These are phyloP conservation scores for Marsdenia floribunda DNA, from an alignment of 257 asterid species.

Conservation along the genomic window DNA sequence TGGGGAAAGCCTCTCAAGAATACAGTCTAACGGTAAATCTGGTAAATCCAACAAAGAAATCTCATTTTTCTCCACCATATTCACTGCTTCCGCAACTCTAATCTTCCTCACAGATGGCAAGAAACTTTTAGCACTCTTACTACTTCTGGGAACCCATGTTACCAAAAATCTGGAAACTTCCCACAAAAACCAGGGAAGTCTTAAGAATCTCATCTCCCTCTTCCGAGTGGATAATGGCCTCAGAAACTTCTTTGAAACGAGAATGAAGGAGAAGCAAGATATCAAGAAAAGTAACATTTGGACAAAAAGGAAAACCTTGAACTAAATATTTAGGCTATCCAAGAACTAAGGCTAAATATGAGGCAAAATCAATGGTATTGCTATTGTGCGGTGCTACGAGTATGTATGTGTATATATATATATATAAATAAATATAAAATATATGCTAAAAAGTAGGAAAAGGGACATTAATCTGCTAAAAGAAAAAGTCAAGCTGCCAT, in stretches of 20 bases:
- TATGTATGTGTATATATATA: background rate
- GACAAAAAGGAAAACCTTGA: background rate
- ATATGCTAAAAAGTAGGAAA: background rate
- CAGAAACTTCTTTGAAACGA: constrained; percentile 42
- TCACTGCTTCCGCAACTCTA: constrained; percentile 18
- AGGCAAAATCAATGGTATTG: constrained; percentile 1
- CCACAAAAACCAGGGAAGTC: constrained; percentile 25
- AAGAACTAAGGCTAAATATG: background rate
- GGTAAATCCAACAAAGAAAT: no score
- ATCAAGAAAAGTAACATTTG: constrained; percentile 57
- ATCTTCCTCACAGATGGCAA: constrained; percentile 14
- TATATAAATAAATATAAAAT: background rate
- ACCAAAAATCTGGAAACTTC: constrained; percentile 17
- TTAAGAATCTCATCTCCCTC: constrained; percentile 13
- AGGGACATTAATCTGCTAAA: background rate
- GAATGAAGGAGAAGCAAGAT: constrained; percentile 55
- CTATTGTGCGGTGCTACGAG: background rate
- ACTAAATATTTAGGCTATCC: background rate
- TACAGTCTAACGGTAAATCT: constrained; percentile 65
- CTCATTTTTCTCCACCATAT: constrained; percentile 21
- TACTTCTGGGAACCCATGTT: constrained; percentile 16
- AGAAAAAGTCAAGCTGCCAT: background rate
- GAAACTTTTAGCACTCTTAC: background rate
- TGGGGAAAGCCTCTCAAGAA: constrained; percentile 68
- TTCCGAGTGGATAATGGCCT: constrained; percentile 28